A percentile compares a stretch with the other conserved stretches of the same genome.
Conservation (phyloP, 2,329 filamentous ascomycete species). For the Cladosporium sphaerospermum region DNA sequence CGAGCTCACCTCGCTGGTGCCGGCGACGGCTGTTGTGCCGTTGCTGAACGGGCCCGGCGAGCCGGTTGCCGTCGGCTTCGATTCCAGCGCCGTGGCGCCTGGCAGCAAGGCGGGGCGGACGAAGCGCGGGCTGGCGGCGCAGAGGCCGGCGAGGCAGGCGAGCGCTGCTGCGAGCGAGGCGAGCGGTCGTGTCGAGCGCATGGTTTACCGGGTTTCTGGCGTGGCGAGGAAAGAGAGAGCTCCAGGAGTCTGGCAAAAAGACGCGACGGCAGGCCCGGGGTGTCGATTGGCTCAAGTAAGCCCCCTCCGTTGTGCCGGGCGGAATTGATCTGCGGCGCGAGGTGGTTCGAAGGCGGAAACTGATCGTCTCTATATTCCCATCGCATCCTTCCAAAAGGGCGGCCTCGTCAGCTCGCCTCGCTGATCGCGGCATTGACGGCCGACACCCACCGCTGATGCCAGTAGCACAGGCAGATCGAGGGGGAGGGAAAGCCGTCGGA, state of each 20-base stretch:
- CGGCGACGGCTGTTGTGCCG: background rate
- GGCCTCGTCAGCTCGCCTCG: too few species aligned
- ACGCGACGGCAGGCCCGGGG: too few species aligned
- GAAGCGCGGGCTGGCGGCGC: background rate
- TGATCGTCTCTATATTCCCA: conserved; percentile 4
- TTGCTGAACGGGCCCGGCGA: background rate
- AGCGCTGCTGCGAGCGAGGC: background rate
- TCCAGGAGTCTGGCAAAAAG: too few species aligned
- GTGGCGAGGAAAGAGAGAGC: too few species aligned
- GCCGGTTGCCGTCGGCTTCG: background rate
- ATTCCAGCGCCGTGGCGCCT: background rate
- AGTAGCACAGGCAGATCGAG: too few species aligned
- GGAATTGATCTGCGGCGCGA: too few species aligned
- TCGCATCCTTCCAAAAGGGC: too few species aligned
- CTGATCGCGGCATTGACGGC: background rate
- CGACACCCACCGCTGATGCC: background rate
- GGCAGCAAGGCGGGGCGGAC: background rate
- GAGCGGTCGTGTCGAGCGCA: background rate
- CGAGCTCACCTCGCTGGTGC: too few species aligned
- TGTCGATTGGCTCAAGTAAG: too few species aligned
- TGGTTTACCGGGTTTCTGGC: too few species aligned
- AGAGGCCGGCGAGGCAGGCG: background rate
- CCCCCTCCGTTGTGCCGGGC: too few species aligned
- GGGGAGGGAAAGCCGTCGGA: background rate
- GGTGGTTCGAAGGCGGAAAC: background rate